Base-by-base conservation (phyloP, 371 early-diverging fungal species). In the Mucor saturninus region DNA sequence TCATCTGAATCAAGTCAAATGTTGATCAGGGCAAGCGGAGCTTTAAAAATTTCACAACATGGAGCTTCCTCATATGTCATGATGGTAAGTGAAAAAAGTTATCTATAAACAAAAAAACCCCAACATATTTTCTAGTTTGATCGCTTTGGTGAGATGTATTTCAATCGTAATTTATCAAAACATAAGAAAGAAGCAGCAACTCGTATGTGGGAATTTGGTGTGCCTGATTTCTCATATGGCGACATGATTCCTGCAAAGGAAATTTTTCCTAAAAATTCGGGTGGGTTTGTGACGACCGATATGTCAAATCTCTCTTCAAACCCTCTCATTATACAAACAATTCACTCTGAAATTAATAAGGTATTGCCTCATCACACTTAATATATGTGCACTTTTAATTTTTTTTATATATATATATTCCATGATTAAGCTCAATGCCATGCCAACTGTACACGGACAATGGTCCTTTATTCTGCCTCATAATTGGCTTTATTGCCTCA, bases 131-230 rank as follows among this genome's bases (percentile, higher is more conserved):
- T 38, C 9, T 60, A 66, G 71, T 62, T 66, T 66, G 67, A 71
- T 56, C 46, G 71, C 28, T 54, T 29, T 26, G 56, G 52, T 26
- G 37, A 52, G 1, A 35, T 5, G 0, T 4, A 59, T 2, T 57
- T 63, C 14, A 26, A 29, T 6, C 56, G 49, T 30, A 15, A n/a
- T 29, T 14, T 71, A 6, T 30, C 28, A 37, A 66, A 53, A 28
- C 67, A 71, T 4, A 71, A 71, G 29, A 62, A 53, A 21, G 62
- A 69, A 37, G 26, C 59, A 13, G 26, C 45, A 11, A 62, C 67
- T 11, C 58, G 63, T 4, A 62, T 71, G 2, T 71, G 64, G 63
- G 71, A 71, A 26, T 66, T 59, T 63, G 71, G 71, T 35, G 52
- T 57, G 2, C 54, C 63, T 26, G 53, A 66, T 35, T 35, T 39